Conservation (phyloP, 2,329 filamentous ascomycete genomes). For the Aspergillus luchuensis region DNA sequence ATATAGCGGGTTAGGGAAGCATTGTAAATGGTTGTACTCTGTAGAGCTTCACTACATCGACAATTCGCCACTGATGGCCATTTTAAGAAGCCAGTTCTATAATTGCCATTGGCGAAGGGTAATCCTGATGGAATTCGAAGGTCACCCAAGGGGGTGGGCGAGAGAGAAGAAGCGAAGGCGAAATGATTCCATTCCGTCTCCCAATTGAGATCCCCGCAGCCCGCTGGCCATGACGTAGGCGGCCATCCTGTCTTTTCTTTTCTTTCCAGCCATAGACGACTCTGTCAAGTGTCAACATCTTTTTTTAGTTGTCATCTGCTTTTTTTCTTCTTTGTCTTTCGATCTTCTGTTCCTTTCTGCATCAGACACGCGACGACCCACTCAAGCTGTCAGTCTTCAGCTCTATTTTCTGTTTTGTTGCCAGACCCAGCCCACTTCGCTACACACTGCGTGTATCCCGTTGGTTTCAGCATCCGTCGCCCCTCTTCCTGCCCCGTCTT, state of each 20-base stretch:
- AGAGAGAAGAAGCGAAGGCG: too few relatives aligned
- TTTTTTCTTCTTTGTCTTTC: neutral
- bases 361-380: neutral
- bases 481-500: neutral
- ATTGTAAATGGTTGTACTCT: too few relatives aligned
- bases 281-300: too few relatives aligned
- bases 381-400: neutral
- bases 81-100: too few relatives aligned
- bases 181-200: too few relatives aligned
- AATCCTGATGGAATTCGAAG: too few relatives aligned
- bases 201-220: neutral
- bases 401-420: neutral
- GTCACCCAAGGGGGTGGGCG: too few relatives aligned
- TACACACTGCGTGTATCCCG: neutral
- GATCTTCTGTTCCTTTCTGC: neutral
- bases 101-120: too few relatives aligned
- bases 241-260: neutral
- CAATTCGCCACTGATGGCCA: too few relatives aligned
- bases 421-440: neutral
- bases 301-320: neutral
- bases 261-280: too few relatives aligned
- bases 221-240: slow-evolving; percentile 13
- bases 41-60: too few relatives aligned
- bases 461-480: slow-evolving; percentile 4
- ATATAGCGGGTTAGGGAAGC: too few relatives aligned